Percentiles rank a stretch among this genome's conserved stretches.
Evolutionary conservation across 345 rosid genomes (phyloP).

Genomic region (Dipteronia dyeriana): DNA sequence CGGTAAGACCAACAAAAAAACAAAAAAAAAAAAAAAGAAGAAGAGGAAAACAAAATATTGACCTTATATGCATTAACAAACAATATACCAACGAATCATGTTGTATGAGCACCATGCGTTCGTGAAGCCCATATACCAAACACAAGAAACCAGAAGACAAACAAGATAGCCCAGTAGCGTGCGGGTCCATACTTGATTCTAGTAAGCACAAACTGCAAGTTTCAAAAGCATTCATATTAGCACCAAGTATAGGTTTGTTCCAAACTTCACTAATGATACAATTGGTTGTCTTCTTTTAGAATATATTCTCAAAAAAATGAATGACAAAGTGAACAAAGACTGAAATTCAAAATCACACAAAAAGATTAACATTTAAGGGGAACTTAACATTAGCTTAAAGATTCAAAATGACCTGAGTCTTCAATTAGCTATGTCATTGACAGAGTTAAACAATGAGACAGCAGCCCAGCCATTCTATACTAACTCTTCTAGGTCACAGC

Average conservation of each 20-base stretch:
- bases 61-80: constrained; percentile 23
- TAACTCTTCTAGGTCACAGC: background rate
- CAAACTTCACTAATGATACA: background rate
- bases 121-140: constrained; percentile 97
- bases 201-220: constrained; percentile 86
- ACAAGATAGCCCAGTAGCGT: constrained; percentile 94
- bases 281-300: background rate
- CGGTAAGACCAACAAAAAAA: constrained; percentile 1
- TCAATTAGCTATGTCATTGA: background rate
- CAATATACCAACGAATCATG: constrained; percentile 31
- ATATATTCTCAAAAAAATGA: background rate
- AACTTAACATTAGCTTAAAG: background rate
- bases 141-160: constrained; percentile 97
- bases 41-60: background rate
- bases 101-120: constrained; percentile 55
- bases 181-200: constrained; percentile 98
- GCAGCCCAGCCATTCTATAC: background rate
- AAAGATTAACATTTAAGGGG: background rate
- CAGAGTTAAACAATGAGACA: background rate
- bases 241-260: background rate
- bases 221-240: constrained; percentile 12
- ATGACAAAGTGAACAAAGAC: background rate
- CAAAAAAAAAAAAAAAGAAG: background rate
- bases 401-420: background rate
- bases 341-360: background rate